Evolutionary conservation across 1,139 yeast species (phyloP).

Genomic region (Dujonia santamariae): DNA sequence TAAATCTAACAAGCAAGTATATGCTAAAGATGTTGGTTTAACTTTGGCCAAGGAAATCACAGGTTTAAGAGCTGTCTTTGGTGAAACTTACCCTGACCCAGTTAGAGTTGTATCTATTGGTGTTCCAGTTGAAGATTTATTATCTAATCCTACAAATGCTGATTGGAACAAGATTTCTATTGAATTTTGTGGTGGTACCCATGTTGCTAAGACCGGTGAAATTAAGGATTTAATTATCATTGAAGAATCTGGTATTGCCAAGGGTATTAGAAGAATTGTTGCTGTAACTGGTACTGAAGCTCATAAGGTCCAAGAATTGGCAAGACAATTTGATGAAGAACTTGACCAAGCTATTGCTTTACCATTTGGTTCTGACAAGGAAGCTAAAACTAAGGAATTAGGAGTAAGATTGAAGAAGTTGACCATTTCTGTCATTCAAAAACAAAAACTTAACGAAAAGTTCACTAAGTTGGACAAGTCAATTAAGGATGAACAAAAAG

Average conservation of each 20-base stretch:
- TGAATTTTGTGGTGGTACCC: slow-evolving; percentile 99
- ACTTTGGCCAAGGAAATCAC: slow-evolving; percentile 66
- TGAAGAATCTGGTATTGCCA: slow-evolving; percentile 97
- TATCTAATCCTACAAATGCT: slow-evolving; percentile 63
- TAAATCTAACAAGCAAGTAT: slow-evolving; percentile 67
- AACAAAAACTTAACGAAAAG: slow-evolving; percentile 69
- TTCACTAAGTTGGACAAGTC: slow-evolving; percentile 80
- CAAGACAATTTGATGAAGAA: slow-evolving; percentile 62
- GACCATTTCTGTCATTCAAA: slow-evolving; percentile 76
- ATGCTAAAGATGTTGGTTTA: slow-evolving; percentile 77
- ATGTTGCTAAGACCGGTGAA: slow-evolving; percentile 87
- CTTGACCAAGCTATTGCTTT: slow-evolving; percentile 56
- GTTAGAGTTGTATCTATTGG: slow-evolving; percentile 98
- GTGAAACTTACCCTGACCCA: slow-evolving; percentile 98
- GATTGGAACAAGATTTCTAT: slow-evolving; percentile 79
- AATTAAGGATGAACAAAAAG: slow-evolving; percentile 82
- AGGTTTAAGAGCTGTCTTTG: slow-evolving; percentile 96
- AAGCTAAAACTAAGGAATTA: slow-evolving; percentile 73
- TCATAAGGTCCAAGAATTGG: slow-evolving; percentile 80
- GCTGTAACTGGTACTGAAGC: slow-evolving; percentile 95
- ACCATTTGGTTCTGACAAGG: slow-evolving; percentile 69
- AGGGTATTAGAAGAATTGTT: slow-evolving; percentile 96
- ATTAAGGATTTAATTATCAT: slow-evolving; percentile 84
- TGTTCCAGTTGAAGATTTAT: slow-evolving; percentile 76
- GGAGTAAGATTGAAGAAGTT: slow-evolving; percentile 84